These are phyloP conservation scores for Chlorella sorokiniana DNA, from an alignment of 139 green algal species.

Conservation along the genomic window DNA sequence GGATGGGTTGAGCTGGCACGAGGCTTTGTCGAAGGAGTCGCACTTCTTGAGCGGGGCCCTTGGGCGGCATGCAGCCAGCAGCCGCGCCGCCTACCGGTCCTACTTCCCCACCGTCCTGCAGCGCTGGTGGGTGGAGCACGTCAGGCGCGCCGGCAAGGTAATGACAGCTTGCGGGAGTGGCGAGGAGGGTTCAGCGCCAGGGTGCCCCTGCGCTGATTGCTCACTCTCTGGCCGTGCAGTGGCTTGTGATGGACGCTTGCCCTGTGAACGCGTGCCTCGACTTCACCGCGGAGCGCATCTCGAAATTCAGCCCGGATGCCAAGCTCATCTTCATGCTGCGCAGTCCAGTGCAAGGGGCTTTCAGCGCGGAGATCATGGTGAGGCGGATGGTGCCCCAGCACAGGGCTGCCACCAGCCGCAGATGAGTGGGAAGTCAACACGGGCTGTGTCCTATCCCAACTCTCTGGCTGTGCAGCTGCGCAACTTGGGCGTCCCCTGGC, in stretches of 20 bases:
- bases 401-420: too few relatives aligned
- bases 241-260: conserved; percentile 81
- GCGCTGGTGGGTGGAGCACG: conserved; percentile 46
- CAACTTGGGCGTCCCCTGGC: conserved; percentile 72
- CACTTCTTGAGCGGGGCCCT: conserved; percentile 81
- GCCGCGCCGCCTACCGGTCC: conserved; percentile 60
- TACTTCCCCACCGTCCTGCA: conserved; percentile 83
- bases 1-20: conserved; percentile 70
- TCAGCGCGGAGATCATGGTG: conserved; percentile 79
- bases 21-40: conserved; percentile 73
- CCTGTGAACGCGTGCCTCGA: conserved; percentile 75
- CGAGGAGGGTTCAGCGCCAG: conserved; percentile 19
- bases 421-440: too few relatives aligned
- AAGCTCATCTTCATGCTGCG: conserved; percentile 83
- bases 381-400: neutral
- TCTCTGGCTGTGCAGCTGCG: conserved; percentile 42
- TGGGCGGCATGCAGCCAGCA: conserved; percentile 48
- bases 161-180: conserved; percentile 47
- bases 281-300: conserved; percentile 66
- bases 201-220: neutral
- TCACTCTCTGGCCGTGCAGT: too few relatives aligned
- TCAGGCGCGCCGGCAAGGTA: conserved; percentile 34
- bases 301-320: conserved; percentile 65
- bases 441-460: neutral
- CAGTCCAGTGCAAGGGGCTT: conserved; percentile 64